Percentiles rank a stretch among this genome's conserved stretches.
These are phyloP conservation scores for Hemileccinum impolitum DNA, from an alignment of 768 basidiomycete genomes.

Conservation along the genomic window DNA sequence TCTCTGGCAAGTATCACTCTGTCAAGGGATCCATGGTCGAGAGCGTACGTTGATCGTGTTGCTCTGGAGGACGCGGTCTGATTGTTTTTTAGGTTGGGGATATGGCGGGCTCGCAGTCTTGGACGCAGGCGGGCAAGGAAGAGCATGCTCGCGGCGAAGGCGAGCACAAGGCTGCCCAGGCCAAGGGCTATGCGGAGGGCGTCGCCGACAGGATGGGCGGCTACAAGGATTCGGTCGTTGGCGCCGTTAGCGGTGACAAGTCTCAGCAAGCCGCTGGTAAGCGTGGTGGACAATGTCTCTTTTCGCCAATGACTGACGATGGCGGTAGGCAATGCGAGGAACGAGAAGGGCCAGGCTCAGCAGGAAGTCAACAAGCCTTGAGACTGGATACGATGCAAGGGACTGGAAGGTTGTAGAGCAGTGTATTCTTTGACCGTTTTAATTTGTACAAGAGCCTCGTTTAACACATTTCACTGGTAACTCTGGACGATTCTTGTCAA, in stretches of 20 bases:
- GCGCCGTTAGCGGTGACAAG: slow-evolving; percentile 55
- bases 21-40: slow-evolving; percentile 36
- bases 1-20: slow-evolving; percentile 35
- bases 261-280: slow-evolving; percentile 47
- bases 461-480: no score
- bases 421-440: slow-evolving; percentile 2
- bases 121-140: slow-evolving; percentile 45
- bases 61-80: background rate
- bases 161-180: slow-evolving; percentile 45
- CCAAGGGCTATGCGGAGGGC: slow-evolving; percentile 51
- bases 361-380: slow-evolving; percentile 55
- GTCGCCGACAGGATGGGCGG: slow-evolving; percentile 42
- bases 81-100: slow-evolving; percentile 38
- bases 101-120: slow-evolving; percentile 38
- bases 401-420: no score
- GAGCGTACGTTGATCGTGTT: slow-evolving; percentile 18
- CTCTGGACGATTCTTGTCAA: no score
- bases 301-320: background rate
- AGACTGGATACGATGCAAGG: no score
- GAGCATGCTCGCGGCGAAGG: slow-evolving; percentile 49
- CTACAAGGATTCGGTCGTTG: slow-evolving; percentile 52
- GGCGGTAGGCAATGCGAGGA: slow-evolving; percentile 44
- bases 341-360: slow-evolving; percentile 54
- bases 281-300: background rate
- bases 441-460: background rate